Evolutionary conservation across 31 red algal genomes (phyloP).

Genomic region (Odonthalia washingtoniensis): DNA sequence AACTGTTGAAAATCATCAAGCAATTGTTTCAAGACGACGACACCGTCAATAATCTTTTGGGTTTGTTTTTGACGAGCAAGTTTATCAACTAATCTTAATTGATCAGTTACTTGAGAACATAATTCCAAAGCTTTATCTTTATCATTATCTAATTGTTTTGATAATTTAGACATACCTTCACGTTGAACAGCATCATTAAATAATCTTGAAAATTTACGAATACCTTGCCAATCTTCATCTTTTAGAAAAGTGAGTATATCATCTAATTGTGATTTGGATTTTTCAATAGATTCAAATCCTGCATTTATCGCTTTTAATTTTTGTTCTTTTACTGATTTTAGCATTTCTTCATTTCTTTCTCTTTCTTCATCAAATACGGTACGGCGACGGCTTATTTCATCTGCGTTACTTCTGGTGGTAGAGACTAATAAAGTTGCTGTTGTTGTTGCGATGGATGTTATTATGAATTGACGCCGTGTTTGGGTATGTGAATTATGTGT

Average conservation of each 20-base stretch:
- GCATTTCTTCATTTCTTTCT: slow-evolving; percentile 8
- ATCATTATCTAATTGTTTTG: slow-evolving; percentile 8
- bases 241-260: slow-evolving; percentile 33
- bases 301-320: slow-evolving; percentile 32
- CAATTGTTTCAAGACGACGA: background rate
- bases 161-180: slow-evolving; percentile 48
- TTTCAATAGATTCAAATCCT: slow-evolving; percentile 46
- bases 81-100: slow-evolving; percentile 16
- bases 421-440: too few relatives aligned
- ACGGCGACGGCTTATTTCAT: background rate
- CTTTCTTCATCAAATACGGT: slow-evolving; percentile 60
- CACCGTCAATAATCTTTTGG: background rate
- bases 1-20: background rate
- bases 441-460: too few relatives aligned
- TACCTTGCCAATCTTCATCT: slow-evolving; percentile 32
- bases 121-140: slow-evolving; percentile 23
- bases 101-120: background rate
- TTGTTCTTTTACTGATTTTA: background rate
- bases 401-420: too few relatives aligned
- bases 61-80: background rate
- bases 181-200: slow-evolving; percentile 60
- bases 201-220: slow-evolving; percentile 41
- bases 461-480: too few relatives aligned
- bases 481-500: too few relatives aligned
- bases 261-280: slow-evolving; percentile 46